Evolutionary conservation across 2,329 filamentous ascomycete genomes (phyloP), one percentile per base, ranked within the genome.

Genomic region (Cladobotryum protrusum): DNA sequence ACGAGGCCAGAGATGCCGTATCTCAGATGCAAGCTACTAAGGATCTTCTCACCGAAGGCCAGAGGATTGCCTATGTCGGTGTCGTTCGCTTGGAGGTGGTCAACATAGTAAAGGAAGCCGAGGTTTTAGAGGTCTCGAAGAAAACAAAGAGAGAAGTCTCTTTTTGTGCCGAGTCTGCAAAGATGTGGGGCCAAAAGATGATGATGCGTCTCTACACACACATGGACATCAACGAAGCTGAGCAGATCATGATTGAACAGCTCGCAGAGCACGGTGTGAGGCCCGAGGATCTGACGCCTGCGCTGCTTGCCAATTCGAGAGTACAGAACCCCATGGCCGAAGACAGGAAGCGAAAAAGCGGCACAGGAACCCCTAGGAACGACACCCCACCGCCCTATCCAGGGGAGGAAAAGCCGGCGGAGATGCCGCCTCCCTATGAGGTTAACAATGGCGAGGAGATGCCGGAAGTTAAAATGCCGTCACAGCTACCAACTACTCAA

Each of bases 171-270:
- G 93, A 96, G 66, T 81, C 84, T 34, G 85, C 88, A 72, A 86
- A 86, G 67, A 96, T 96, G 87, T 99, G 92, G 92, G 84, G 87
- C 50, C 93, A 99, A 67, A 95, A 95, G 72, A 95, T 96, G 79
- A 99, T 99, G 91, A 83, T 96, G 53, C 83, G 92, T 19, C 67
- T 99, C 12, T 99, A 97, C 66, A 75, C 82, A 12, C 93, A 99
- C 68, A 99, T 99, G 93, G 93, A 99, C 53, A 95, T 99, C 61
- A 90, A 85, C 62, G 75, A 85, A 18, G 85, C 81, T 13, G 93
- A 99, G 69, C 93, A 99, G 72, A 76, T 99, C 66, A 99, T 99
- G 93, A 96, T 99, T 58, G 93, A 99, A 71, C 93, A 99, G 68
- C 76, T 99, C 52, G 86, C 88, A 12, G 87, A 93, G 51, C 93